phyloP scores from a whole-genome alignment of 1,284 basidiomycete genomes.

The Phlebopus sp. region DNA sequence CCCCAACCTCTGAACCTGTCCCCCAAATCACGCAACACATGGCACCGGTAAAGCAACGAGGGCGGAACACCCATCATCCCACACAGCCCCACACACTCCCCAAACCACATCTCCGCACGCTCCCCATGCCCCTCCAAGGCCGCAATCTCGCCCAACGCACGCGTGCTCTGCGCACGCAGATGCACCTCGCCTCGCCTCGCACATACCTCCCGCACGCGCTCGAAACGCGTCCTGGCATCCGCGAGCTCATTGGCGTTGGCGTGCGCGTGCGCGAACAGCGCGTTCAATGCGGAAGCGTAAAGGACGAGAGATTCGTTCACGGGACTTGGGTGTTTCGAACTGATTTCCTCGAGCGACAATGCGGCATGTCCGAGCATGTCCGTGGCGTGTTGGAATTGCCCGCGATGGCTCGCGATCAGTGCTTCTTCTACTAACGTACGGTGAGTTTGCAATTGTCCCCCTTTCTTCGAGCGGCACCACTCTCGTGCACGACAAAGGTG shows the following conservation, averaged over 20 bases:
- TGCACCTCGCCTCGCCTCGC: neutral
- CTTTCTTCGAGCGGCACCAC: neutral
- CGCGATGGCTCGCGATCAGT: neutral
- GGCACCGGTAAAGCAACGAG: neutral
- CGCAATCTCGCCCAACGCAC: slow-evolving; percentile 1
- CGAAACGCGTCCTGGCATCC: neutral
- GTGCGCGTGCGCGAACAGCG: neutral
- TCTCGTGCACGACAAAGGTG: neutral
- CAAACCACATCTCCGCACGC: neutral
- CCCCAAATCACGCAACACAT: neutral
- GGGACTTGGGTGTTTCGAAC: neutral
- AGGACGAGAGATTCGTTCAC: neutral
- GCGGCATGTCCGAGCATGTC: neutral
- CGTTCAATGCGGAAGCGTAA: neutral
- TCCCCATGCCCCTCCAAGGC: neutral
- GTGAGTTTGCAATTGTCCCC: neutral
- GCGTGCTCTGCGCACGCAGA: neutral
- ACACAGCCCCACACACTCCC: neutral
- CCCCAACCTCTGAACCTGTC: neutral
- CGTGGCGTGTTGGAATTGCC: neutral
- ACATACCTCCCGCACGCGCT: neutral
- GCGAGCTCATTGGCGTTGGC: too few species aligned
- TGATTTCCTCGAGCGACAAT: neutral
- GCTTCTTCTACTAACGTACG: neutral
- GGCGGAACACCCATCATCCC: neutral